Conservation (phyloP, 1,284 basidiomycete species). For the Ustanciosporium gigantosporum region DNA sequence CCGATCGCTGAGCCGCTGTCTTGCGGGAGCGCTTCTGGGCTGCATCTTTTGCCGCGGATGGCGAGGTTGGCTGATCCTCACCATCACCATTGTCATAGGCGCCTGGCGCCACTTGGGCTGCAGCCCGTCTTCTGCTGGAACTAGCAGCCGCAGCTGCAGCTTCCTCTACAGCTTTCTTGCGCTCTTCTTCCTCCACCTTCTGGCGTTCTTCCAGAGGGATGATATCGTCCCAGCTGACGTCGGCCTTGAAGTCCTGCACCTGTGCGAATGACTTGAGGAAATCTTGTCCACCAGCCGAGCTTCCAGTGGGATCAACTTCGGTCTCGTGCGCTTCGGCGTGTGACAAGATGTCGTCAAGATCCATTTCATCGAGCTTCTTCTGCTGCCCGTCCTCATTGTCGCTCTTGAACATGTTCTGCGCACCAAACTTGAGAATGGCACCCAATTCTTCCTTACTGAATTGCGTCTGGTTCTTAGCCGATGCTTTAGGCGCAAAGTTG, state of each 20-base stretch:
- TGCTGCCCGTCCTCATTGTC: conserved; percentile 83
- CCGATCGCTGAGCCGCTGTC: conserved; percentile 84
- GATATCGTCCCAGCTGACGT: conserved; percentile 94
- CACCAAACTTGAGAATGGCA: conserved; percentile 98
- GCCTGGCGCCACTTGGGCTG: conserved; percentile 71
- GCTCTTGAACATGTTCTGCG: conserved; percentile 98
- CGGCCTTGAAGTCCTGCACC: conserved; percentile 96
- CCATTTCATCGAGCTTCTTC: conserved; percentile 98
- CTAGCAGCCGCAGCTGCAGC: conserved; percentile 62
- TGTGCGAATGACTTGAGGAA: conserved; percentile 95
- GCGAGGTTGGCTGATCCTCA: conserved; percentile 24
- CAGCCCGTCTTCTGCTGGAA: conserved; percentile 66
- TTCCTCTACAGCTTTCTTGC: conserved; percentile 69
- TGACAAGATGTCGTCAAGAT: conserved; percentile 95
- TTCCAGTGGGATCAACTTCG: conserved; percentile 68
- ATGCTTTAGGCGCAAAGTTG: conserved; percentile 76
- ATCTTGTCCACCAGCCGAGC: conserved; percentile 92
- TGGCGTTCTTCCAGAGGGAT: conserved; percentile 91
- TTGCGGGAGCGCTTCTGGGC: conserved; percentile 62
- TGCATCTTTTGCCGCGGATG: conserved; percentile 63
- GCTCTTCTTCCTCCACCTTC: conserved; percentile 69
- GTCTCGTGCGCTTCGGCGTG: conserved; percentile 98
- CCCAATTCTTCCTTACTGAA: conserved; percentile 96
- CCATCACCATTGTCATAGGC: conserved; percentile 70
- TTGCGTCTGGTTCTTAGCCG: conserved; percentile 65